phyloP scores from a whole-genome alignment of 176 grass and related monocot genomes.

The Zizania latifolia region DNA sequence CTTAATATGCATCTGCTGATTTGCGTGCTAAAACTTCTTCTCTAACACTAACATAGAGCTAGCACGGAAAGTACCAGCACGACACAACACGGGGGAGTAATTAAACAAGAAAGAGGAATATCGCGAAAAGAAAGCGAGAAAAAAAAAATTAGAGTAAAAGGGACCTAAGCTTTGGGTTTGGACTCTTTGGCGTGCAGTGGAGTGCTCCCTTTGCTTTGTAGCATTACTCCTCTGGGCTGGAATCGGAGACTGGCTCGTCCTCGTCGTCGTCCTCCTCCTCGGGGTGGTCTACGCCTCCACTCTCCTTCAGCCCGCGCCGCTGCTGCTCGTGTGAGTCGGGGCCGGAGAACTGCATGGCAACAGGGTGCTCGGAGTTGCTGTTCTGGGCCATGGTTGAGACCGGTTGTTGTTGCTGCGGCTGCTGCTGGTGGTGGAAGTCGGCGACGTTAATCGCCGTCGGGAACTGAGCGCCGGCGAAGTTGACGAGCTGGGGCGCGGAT shows the following conservation, averaged over 20 bases:
- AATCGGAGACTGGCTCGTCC: slow-evolving; percentile 64
- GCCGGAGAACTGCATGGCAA: slow-evolving; percentile 14
- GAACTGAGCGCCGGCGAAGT: slow-evolving; percentile 50
- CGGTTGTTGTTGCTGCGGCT: no score
- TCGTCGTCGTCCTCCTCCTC: slow-evolving; percentile 54
- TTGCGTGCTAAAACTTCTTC: neutral
- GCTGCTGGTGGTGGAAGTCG: slow-evolving; percentile 30
- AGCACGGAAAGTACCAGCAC: neutral
- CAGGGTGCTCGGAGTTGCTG: slow-evolving; percentile 23
- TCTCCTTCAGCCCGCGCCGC: slow-evolving; percentile 19
- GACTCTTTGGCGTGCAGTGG: slow-evolving; percentile 26
- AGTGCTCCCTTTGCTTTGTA: neutral
- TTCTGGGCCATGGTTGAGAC: slow-evolving; percentile 26
- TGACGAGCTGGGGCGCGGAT: slow-evolving; percentile 63
- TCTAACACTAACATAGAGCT: slow-evolving; percentile 22
- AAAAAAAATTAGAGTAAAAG: slow-evolving; percentile 20
- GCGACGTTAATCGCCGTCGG: slow-evolving; percentile 29
- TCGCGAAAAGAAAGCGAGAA: neutral
- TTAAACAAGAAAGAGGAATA: slow-evolving; percentile 3
- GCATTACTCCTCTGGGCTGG: slow-evolving; percentile 52
- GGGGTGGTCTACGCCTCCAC: slow-evolving; percentile 17
- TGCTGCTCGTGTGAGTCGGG: slow-evolving; percentile 37
- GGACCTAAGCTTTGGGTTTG: slow-evolving; percentile 31
- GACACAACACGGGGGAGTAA: neutral
- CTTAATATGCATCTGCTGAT: neutral